Evolutionary conservation across 2,329 filamentous ascomycete species (phyloP), one percentile per base, ranked within the genome.

Genomic region (Verticillium albo-atrum): DNA sequence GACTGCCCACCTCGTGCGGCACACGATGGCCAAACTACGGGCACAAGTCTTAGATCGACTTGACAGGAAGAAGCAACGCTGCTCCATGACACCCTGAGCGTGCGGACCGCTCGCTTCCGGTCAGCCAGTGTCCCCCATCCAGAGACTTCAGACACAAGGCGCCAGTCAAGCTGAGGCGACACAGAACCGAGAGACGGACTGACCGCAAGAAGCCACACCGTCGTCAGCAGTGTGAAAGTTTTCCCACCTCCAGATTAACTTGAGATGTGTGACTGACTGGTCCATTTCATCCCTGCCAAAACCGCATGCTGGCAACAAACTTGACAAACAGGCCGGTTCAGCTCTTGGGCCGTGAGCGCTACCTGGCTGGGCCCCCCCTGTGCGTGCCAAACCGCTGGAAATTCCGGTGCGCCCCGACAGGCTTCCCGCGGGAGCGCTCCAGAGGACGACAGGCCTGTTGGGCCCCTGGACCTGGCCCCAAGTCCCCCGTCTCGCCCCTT

Each of bases 351-450:
- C 30, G 30, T 32, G 30, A 32, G 30, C 14, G 7, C 30, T 32
- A 9, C 9, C 30, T 10, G 30, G 30, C 42, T 50, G 20, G 54
- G 54, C 25, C 27, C 54, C 15, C 23, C 26, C 35, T 28, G 27
- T n/a, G 35, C 32, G 54, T 56, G 34, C 54, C 35, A 28, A 37
- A 56, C 54, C 23, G 54, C 54, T 56, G 54, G 54, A 56, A 56
- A 47, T 56, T 20, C 54, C 54, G 25, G 35, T 20, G 20, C 3
- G 10, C 34, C 54, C n/a, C 42, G 42, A 20, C 12, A 23, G 20
- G 20, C 20, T 25, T 20, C 14, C n/a, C 3, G 3, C 42, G 42
- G 20, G 42, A 50, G 42, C 23, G 42, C 42, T 12, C n/a, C 20
- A 23, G 12, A 50, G 20, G 42, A 50, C 42, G 25, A 15, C 35